Evolutionary conservation across 805 yeast genomes (phyloP).

Genomic region (Groenewaldozyma tartarivorans): DNA sequence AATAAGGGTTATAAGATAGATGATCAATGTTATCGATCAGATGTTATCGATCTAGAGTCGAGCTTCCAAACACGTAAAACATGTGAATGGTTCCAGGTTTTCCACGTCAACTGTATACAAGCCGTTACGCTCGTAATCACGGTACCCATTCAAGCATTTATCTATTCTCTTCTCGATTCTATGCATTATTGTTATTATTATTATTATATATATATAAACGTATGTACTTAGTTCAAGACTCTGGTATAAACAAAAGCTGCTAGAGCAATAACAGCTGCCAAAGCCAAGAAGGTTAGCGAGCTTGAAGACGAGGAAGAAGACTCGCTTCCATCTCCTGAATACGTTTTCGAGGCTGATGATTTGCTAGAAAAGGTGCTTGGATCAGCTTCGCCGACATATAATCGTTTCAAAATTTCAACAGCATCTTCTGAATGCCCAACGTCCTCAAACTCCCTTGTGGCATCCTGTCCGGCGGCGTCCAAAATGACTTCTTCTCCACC

Average conservation of each 20-base stretch:
- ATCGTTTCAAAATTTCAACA: constrained; percentile 55
- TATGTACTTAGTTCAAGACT: constrained; percentile 3
- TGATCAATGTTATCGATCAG: too few species aligned
- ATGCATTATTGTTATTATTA: too few species aligned
- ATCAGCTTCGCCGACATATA: constrained; percentile 73
- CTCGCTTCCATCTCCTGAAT: constrained; percentile 17
- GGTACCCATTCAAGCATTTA: too few species aligned
- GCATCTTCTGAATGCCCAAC: constrained; percentile 99
- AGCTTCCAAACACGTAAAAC: too few species aligned
- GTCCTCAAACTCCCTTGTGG: constrained; percentile 63
- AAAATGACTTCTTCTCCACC: constrained; percentile 79
- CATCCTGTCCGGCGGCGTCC: constrained; percentile 77
- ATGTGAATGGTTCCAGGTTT: too few species aligned
- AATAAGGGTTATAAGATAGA: too few species aligned
- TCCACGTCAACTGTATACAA: too few species aligned
- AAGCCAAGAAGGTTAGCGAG: constrained; percentile 19
- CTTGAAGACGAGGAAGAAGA: constrained; percentile 12
- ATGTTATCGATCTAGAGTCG: too few species aligned
- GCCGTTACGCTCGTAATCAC: too few species aligned
- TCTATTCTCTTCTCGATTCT: too few species aligned
- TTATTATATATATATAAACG: too few species aligned
- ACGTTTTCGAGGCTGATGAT: constrained; percentile 9
- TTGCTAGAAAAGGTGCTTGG: constrained; percentile 29
- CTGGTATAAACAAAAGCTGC: constrained; percentile 25
- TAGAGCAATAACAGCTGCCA: constrained; percentile 27